Base-by-base conservation (phyloP, 1,284 basidiomycete species). In the Boletellus deceptivus region DNA sequence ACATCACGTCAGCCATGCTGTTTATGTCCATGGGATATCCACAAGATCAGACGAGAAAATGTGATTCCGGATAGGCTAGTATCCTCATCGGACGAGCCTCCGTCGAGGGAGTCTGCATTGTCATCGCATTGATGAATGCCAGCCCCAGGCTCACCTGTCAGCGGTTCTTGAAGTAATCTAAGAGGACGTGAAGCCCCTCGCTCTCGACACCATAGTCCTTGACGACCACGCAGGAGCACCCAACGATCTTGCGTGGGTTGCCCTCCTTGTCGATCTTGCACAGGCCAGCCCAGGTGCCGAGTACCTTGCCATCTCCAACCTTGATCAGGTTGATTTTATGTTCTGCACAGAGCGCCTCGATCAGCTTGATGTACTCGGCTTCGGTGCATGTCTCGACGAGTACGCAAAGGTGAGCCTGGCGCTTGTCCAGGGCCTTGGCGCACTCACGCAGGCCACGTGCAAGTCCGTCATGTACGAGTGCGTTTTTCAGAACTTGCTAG, bases 301-400 rank as follows among this genome's bases (percentile, higher is more conserved):
- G 88, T 62, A 96, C 86, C 80, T 99, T 99, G 70, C 93, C 91
- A 76, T 98, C 96, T 64, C 84, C 84, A 68, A 99, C 93, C 80
- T 98, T 98, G 89, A 98, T 98, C 61, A 98, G 79, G 83, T 96
- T 94, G 78, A 98, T 98, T 76, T 94, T 94, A 86, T 98, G 93
- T 81, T 98, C 95, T 62, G 93, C 92, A 75, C 96, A 98, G 70
- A 98, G 92, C 49, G 95, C 96, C 79, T 98, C 95, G 64, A 98
- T 97, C 79, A 99, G 92, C 82, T 98, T 98, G 83, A 98, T 91
- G 85, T 99, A 98, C 78, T 98, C 96, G 65, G 94, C 92, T 80
- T 98, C 96, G 56, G 91, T 96, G 82, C 94, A 97, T 55, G 93
- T 94, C 86, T 99, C 96, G 72, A 98, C 94, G 69, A 99, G 89